Evolutionary conservation across 2,329 filamentous ascomycete species (phyloP).

Genomic region (Diaporthe sp.): DNA sequence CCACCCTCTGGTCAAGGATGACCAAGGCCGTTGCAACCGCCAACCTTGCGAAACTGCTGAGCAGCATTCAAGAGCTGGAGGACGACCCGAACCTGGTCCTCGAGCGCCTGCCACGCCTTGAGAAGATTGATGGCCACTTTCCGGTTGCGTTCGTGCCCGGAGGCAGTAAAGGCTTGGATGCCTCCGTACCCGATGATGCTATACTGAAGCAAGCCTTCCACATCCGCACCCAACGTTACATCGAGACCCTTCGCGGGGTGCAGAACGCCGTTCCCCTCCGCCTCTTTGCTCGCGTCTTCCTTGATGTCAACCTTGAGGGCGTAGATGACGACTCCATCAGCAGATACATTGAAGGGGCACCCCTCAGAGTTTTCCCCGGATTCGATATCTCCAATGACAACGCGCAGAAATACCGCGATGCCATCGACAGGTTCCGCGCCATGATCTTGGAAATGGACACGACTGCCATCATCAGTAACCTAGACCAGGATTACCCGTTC

Average conservation of each 20-base stretch:
- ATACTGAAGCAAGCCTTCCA: constrained; percentile 49
- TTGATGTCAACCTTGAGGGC: constrained; percentile 29
- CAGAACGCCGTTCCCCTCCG: constrained; percentile 39
- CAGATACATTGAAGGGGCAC: constrained; percentile 38
- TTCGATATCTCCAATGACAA: constrained; percentile 33
- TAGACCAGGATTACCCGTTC: constrained; percentile 38
- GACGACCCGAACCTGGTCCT: constrained; percentile 44
- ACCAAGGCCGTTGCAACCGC: constrained; percentile 43
- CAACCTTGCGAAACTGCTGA: constrained; percentile 54
- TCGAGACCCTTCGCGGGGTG: constrained; percentile 45
- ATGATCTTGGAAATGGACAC: constrained; percentile 38
- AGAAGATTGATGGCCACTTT: constrained; percentile 41
- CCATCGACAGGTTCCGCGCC: constrained; percentile 31
- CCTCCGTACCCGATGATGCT: constrained; percentile 41
- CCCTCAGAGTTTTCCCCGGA: constrained; percentile 44
- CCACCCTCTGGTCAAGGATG: constrained; percentile 36
- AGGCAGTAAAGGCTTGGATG: constrained; percentile 16
- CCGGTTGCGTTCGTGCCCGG: constrained; percentile 36
- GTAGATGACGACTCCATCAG: constrained; percentile 38
- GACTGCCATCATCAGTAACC: constrained; percentile 18
- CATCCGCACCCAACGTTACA: constrained; percentile 54
- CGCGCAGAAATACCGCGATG: constrained; percentile 31
- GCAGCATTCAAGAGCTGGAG: constrained; percentile 42
- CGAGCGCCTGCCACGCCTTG: constrained; percentile 48
- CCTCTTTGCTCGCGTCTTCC: constrained; percentile 50